Evolutionary conservation across 352 stramenopile species (phyloP), one percentile per base, ranked within the genome.

Genomic region (Pythium rhizo-oryzae): DNA sequence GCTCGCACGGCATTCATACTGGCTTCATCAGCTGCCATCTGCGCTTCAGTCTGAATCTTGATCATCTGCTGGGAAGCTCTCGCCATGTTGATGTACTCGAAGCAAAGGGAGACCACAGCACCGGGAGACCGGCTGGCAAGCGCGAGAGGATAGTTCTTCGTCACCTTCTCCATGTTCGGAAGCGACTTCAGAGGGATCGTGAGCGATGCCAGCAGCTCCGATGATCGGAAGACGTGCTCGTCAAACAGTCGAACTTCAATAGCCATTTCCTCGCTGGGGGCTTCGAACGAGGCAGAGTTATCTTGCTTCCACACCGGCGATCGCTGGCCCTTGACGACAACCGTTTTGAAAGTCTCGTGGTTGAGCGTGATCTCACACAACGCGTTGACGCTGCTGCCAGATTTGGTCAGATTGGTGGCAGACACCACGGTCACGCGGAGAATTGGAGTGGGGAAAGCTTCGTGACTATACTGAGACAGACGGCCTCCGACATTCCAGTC

Each of bases 401-500:
- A 77, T 63, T 92, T 93, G 11, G 85, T 82, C 61, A 95, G 61
- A 59, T 95, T 95, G 18, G 85, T 93, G 13, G 85, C 87, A 19
- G 87, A 94, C 41, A 95, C 55, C 28, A 95, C 85, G n/a, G 74
- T 77, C 52, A 92, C 82, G 72, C 94, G 87, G 25, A 95, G 63
- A 18, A 94, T 85, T 25, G 87, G 87, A 4, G 84, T 92, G 16
- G 84, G 84, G 63, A 95, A 95, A 28, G 82, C 77, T 35, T 93
- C 85, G 59, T 93, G 93, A 65, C 92, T 93, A 66, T 93, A 95
- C 51, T 95, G 87, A n/a, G n/a, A n/a, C n/a, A n/a, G n/a, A n/a
- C n/a, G n/a, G n/a, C n/a, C n/a, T n/a, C n/a, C n/a, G n/a, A n/a
- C n/a, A n/a, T n/a, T n/a, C n/a, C n/a, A n/a, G n/a, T n/a, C n/a